Base-by-base conservation (phyloP, 23 red algal genomes). In the Pyropia yezoensis region DNA sequence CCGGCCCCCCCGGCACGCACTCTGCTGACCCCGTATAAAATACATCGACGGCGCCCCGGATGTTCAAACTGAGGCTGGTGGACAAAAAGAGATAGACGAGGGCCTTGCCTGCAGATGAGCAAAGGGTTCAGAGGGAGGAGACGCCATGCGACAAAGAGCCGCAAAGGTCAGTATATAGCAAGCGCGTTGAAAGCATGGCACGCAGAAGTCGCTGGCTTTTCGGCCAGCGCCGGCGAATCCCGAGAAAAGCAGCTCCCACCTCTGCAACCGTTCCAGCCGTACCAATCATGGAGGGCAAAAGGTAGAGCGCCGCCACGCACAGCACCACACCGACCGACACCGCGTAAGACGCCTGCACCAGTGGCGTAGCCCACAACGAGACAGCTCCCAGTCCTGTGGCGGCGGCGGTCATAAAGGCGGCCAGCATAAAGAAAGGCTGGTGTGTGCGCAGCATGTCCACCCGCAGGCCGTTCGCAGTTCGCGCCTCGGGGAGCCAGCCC, bases 61-160 rank as follows among this genome's bases (percentile, higher is more conserved):
- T 54, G 13, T 68, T 74, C 24, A 85, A 69, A 64, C 75, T 75
- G 47, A 85, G 63, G 59, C 69, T 54, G 50, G 61, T 74, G 50
- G 61, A 69, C 12, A 85, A 51, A 61, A 85, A 85, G 62, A 85
- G 66, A 61, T 75, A 85, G 53, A 74, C 15, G 63, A 75, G 74
- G 33, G 80, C 80, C 50, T 63, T 68, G 27, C 61, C n/a, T n/a
- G n/a, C n/a, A n/a, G n/a, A n/a, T n/a, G n/a, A n/a, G n/a, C n/a
- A n/a, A n/a, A n/a, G n/a, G n/a, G n/a, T n/a, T n/a, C n/a, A n/a
- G n/a, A n/a, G n/a, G n/a, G n/a, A n/a, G n/a, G n/a, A n/a, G n/a
- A n/a, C n/a, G n/a, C n/a, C n/a, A n/a, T n/a, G n/a, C n/a, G n/a
- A n/a, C n/a, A n/a, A n/a, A n/a, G n/a, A n/a, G n/a, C n/a, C n/a